Evolutionary conservation across 2,329 filamentous ascomycete genomes (phyloP).

Genomic region (Aspergillus neoniger): DNA sequence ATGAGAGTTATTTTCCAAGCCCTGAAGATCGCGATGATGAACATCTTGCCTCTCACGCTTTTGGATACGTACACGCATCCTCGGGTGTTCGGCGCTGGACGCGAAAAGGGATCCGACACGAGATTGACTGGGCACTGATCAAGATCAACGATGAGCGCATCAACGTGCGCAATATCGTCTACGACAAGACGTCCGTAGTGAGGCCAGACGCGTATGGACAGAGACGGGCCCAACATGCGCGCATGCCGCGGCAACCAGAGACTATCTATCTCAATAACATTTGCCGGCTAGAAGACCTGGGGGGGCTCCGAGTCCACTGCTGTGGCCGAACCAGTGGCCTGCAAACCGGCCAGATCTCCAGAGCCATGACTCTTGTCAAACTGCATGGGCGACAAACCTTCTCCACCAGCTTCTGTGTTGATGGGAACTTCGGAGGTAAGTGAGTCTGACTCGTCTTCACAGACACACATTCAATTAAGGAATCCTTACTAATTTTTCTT

Average conservation of each 20-base stretch:
- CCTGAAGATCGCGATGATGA: slow-evolving; percentile 76
- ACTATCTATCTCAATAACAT: slow-evolving; percentile 58
- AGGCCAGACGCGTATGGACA: slow-evolving; percentile 39
- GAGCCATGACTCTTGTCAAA: slow-evolving; percentile 79
- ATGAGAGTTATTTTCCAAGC: slow-evolving; percentile 79
- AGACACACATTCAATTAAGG: background rate
- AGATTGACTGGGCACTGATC: slow-evolving; percentile 95
- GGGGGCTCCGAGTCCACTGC: slow-evolving; percentile 79
- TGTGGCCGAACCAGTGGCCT: slow-evolving; percentile 84
- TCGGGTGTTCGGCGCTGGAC: slow-evolving; percentile 80
- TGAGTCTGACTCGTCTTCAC: slow-evolving; percentile 22
- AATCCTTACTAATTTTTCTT: slow-evolving; percentile 3
- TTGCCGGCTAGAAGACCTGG: slow-evolving; percentile 59
- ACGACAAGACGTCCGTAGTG: slow-evolving; percentile 27
- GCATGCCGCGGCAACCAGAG: slow-evolving; percentile 26
- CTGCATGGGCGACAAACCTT: slow-evolving; percentile 82
- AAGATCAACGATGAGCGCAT: slow-evolving; percentile 71
- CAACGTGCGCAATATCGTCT: slow-evolving; percentile 71
- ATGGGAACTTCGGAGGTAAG: slow-evolving; percentile 60
- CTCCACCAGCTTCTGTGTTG: slow-evolving; percentile 68
- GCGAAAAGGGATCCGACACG: slow-evolving; percentile 73
- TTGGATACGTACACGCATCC: slow-evolving; percentile 85
- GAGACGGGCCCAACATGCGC: slow-evolving; percentile 54
- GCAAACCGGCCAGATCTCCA: slow-evolving; percentile 74
- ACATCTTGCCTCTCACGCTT: slow-evolving; percentile 74